Percentiles rank a stretch among this genome's conserved stretches.
These are phyloP conservation scores for Linderniella brevidens DNA, from an alignment of 257 asterid genomes.

Conservation along the genomic window DNA sequence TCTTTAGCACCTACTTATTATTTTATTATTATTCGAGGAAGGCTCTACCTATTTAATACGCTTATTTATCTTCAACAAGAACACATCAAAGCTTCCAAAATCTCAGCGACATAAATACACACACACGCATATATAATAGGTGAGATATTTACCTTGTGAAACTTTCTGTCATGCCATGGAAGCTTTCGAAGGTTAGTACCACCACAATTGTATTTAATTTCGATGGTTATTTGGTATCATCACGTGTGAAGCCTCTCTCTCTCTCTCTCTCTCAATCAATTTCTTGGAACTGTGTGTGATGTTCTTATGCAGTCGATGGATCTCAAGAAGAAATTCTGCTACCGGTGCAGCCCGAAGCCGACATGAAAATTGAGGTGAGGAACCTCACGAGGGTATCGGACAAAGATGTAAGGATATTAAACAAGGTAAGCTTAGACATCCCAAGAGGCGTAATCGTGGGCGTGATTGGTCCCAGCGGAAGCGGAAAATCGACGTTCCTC, in stretches of 20 bases:
- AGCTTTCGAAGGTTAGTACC: conserved; percentile 15
- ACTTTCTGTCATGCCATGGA: conserved; percentile 13
- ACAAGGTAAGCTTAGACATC: conserved; percentile 3
- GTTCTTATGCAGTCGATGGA: conserved; percentile 14
- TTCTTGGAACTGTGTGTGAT: not conserved
- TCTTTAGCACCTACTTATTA: too few relatives aligned
- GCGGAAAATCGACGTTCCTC: too few relatives aligned
- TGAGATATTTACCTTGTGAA: conserved; percentile 1
- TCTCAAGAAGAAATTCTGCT: conserved; percentile 23
- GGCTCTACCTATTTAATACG: not conserved
- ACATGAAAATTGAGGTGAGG: conserved; percentile 39
- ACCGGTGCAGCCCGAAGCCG: conserved; percentile 16
- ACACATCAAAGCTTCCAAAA: too few relatives aligned
- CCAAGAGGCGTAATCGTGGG: too few relatives aligned
- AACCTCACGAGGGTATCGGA: conserved; percentile 28
- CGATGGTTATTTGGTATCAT: too few relatives aligned
- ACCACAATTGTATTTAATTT: not conserved
- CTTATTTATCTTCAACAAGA: not conserved
- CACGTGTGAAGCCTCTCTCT: too few relatives aligned
- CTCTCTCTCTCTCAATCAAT: too few relatives aligned
- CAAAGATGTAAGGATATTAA: conserved; percentile 31
- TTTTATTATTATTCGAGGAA: too few relatives aligned
- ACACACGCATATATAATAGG: too few relatives aligned
- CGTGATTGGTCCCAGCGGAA: too few relatives aligned
- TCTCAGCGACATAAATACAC: too few relatives aligned